Conservation (phyloP, 2,329 filamentous ascomycete genomes). For the Emericellopsis cladophorae region DNA sequence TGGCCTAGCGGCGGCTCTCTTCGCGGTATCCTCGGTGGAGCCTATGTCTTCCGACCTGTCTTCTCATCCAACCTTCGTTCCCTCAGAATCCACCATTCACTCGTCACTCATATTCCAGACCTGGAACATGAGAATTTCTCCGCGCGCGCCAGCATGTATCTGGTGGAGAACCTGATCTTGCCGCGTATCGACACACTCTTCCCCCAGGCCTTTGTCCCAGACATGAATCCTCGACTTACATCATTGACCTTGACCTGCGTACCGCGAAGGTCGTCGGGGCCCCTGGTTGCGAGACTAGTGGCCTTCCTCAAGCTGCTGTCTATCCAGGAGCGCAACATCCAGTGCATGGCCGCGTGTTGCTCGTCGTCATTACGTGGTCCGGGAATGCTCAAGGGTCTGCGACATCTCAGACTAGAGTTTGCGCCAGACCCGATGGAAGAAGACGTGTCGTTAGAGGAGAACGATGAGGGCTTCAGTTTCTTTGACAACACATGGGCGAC, state of each 20-base stretch:
- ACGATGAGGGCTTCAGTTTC: conserved; percentile 29
- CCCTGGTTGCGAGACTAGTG: conserved; percentile 32
- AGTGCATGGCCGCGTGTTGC: conserved; percentile 8
- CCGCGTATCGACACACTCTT: conserved; percentile 30
- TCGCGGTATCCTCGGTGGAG: conserved; percentile 28
- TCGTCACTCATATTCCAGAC: conserved; percentile 41
- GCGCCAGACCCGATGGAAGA: conserved; percentile 27
- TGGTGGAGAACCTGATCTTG: conserved; percentile 32
- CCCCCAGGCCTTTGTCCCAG: conserved; percentile 34
- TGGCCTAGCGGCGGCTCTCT: conserved; percentile 20
- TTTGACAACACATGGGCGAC: conserved; percentile 19
- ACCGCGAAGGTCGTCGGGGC: conserved; percentile 38
- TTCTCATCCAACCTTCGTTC: conserved; percentile 38
- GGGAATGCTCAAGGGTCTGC: conserved; percentile 34
- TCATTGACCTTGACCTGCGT: conserved; percentile 41
- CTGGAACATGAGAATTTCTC: conserved; percentile 24
- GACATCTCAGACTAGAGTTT: conserved; percentile 41
- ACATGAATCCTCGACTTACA: conserved; percentile 41
- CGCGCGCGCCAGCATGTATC: conserved; percentile 18
- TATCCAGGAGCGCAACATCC: conserved; percentile 34
- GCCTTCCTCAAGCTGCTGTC: conserved; percentile 32
- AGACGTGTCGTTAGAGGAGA: conserved; percentile 15
- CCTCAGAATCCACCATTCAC: conserved; percentile 45
- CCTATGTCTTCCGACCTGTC: conserved; percentile 37
- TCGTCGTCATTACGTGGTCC: conserved; percentile 22